Evolutionary conservation across 2,329 filamentous ascomycete genomes (phyloP).

Genomic region (Curvularia sp.): DNA sequence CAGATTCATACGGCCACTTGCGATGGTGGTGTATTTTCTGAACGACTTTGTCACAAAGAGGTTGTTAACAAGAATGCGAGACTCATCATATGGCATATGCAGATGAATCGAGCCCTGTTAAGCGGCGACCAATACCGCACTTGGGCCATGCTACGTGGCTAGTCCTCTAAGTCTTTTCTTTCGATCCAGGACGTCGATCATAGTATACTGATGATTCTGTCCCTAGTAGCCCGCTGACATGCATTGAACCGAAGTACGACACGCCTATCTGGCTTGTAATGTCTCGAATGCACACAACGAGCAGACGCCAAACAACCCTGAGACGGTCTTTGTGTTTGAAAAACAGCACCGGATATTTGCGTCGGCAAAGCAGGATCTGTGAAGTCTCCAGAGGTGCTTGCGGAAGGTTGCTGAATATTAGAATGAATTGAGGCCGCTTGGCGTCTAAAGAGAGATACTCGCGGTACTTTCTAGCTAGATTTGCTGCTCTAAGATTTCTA

Average conservation of each 20-base stretch:
- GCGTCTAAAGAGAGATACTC: background rate
- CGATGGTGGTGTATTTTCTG: background rate
- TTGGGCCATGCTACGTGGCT: background rate
- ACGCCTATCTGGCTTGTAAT: background rate
- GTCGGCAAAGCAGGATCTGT: background rate
- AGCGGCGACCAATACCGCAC: too few species aligned
- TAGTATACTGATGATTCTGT: background rate
- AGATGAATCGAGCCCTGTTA: background rate
- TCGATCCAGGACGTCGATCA: background rate
- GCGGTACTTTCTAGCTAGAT: background rate
- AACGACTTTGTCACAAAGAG: background rate
- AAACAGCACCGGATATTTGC: background rate
- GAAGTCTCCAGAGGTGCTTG: background rate
- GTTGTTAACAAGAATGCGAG: background rate
- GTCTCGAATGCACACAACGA: background rate
- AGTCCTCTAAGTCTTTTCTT: background rate
- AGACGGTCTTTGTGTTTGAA: background rate
- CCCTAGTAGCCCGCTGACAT: background rate
- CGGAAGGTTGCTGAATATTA: conserved; percentile 1
- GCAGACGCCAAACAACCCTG: background rate
- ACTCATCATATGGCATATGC: background rate
- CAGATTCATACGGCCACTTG: background rate
- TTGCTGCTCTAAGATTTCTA: background rate
- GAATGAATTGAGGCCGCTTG: background rate
- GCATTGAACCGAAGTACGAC: background rate